Base-by-base conservation (phyloP, 306 rosid species). In the Abrus precatorius region DNA sequence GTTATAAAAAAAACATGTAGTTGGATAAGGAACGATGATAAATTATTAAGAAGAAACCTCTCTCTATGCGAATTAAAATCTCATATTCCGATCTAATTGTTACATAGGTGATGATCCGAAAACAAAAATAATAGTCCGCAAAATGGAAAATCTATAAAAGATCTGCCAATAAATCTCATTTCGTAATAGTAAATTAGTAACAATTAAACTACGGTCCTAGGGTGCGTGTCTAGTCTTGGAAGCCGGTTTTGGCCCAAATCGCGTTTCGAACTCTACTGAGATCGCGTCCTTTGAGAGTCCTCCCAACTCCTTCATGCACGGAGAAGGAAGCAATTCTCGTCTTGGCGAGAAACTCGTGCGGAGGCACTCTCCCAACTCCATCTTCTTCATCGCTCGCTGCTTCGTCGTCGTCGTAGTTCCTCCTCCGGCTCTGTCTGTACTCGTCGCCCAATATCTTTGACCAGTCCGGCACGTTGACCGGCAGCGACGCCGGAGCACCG, bases 261-360 rank as follows among this genome's bases (percentile, higher is more conserved):
- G 94, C 93, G 70, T 94, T 92, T 70, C 97, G 80, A 40, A 94
- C 97, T 74, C 93, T 68, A 76, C 97, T 94, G 34, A 94, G 97
- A 92, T 94, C 98, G 45, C 97, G 90, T 13, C 98, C 98, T 80
- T 94, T 94, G 60, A 92, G 73, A 5, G 98, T 94, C 83, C 98
- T 92, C 2, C 98, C 98, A 4, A 86, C 82, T 5, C 98, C 98
- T 88, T 94, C 98, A 55, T 94, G 97, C 7, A 94, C 94, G 41
- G 97, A 94, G 49, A 87, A 92, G 5, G 98, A 92, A 13, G 93
- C 94, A 45, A 87, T 94, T 85, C 96, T 87, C 67, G 88, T 89
- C 86, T 91, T 78, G 57, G 98, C 98, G 72, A 94, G 80, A 41
- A 89, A 89, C 90, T 94, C 98, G 50, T 94, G 97, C 50, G 98